phyloP scores from a whole-genome alignment of 495 filamentous ascomycete species.

The Xylaria telfairii region DNA sequence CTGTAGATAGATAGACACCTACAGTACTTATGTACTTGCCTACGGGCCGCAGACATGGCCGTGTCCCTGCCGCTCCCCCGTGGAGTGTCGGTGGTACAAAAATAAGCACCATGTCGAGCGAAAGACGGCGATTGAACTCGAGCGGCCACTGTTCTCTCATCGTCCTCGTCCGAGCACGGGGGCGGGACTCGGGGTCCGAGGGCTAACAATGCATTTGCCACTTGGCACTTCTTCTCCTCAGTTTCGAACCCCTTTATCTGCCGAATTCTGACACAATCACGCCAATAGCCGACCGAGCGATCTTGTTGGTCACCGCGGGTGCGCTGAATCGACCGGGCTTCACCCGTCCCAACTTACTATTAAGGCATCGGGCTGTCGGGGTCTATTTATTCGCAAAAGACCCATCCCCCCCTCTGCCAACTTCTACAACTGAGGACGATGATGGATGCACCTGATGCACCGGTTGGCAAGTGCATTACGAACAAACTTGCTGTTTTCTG shows the following conservation, averaged over 20 bases:
- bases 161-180: background rate
- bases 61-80: background rate
- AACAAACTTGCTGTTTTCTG: background rate
- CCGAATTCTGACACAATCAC: slow-evolving; percentile 11
- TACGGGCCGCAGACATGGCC: background rate
- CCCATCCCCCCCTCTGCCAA: background rate
- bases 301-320: slow-evolving; percentile 20
- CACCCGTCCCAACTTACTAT: slow-evolving; percentile 1
- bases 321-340: background rate
- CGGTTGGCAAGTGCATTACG: background rate
- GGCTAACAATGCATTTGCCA: background rate
- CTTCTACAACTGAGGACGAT: background rate
- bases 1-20: background rate
- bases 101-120: background rate
- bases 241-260: background rate
- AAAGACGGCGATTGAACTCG: background rate
- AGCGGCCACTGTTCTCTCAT: background rate
- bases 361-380: background rate
- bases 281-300: slow-evolving; percentile 8
- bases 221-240: background rate
- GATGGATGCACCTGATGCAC: no score
- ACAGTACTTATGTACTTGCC: background rate
- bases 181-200: background rate
- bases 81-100: background rate
- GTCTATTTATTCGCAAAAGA: background rate